Conservation (phyloP, 2,329 filamentous ascomycete species). For the Hansfordia pulvinata region DNA sequence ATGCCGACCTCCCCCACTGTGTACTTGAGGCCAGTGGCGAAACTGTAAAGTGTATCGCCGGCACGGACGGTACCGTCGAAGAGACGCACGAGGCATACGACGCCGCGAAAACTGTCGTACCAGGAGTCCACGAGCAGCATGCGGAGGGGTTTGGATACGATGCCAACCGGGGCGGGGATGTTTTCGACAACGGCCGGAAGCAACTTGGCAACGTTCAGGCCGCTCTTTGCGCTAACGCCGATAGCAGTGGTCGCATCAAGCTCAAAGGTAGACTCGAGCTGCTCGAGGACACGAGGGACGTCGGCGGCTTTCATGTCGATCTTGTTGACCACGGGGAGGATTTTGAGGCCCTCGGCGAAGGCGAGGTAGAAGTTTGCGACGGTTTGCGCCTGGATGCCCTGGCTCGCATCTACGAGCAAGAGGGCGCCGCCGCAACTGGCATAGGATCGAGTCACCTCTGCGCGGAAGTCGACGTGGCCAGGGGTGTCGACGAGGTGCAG, state of each 20-base stretch:
- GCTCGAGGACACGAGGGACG: conserved; percentile 69
- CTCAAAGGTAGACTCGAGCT: conserved; percentile 80
- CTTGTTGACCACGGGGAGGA: conserved; percentile 94
- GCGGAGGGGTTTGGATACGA: conserved; percentile 58
- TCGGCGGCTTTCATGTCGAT: conserved; percentile 87
- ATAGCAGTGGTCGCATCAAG: conserved; percentile 60
- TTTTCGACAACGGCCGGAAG: conserved; percentile 75
- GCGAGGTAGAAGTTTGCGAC: conserved; percentile 98
- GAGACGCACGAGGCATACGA: conserved; percentile 78
- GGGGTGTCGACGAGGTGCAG: conserved; percentile 94
- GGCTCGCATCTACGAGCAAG: conserved; percentile 86
- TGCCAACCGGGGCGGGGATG: conserved; percentile 69
- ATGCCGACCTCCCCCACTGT: conserved; percentile 94
- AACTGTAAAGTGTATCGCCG: conserved; percentile 76
- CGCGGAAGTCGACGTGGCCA: conserved; percentile 93
- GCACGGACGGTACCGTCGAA: conserved; percentile 78
- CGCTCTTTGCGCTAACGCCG: conserved; percentile 83
- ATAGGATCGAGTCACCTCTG: conserved; percentile 91
- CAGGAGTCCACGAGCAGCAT: conserved; percentile 92
- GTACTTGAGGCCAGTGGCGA: conserved; percentile 82
- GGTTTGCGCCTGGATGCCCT: conserved; percentile 94
- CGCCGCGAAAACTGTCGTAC: conserved; percentile 94
- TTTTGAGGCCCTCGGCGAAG: conserved; percentile 74
- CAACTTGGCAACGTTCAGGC: conserved; percentile 71
- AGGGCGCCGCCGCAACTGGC: conserved; percentile 89